These are phyloP conservation scores for Rutstroemia sp. DNA, from an alignment of 2,329 filamentous ascomycete genomes.

Conservation along the genomic window DNA sequence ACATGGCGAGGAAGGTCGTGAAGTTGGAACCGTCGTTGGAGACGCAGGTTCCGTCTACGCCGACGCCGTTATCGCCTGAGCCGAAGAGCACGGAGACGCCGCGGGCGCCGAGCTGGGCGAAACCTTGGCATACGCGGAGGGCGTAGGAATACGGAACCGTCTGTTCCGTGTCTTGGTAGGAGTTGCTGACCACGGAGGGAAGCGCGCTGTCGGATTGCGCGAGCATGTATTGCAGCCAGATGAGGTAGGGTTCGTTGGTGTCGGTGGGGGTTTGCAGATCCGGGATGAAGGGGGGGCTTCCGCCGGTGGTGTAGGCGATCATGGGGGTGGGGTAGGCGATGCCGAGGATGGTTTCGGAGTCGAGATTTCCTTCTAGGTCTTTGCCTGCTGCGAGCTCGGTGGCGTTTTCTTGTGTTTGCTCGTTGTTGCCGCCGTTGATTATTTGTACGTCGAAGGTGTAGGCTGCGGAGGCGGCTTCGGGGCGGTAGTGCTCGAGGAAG, in stretches of 20 bases:
- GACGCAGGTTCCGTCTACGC: constrained; percentile 29
- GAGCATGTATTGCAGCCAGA: constrained; percentile 45
- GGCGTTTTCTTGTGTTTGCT: constrained; percentile 12
- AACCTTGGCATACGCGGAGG: constrained; percentile 42
- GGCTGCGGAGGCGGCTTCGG: constrained; percentile 12
- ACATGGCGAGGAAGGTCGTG: constrained; percentile 49
- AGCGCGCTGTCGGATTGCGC: constrained; percentile 33
- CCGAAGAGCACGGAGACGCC: constrained; percentile 45
- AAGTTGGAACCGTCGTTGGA: constrained; percentile 50
- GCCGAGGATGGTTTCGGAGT: constrained; percentile 46
- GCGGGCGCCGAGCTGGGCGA: constrained; percentile 44
- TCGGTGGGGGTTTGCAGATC: constrained; percentile 28
- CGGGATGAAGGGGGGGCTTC: constrained; percentile 43
- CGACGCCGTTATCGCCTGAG: constrained; percentile 44
- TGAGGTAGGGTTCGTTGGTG: constrained; percentile 48
- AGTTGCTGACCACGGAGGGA: constrained; percentile 49
- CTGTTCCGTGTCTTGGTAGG: constrained; percentile 51
- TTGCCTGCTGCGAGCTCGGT: constrained; percentile 12
- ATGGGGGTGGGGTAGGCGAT: constrained; percentile 46
- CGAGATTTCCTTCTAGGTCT: constrained; percentile 45
- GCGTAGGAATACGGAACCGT: constrained; percentile 46
- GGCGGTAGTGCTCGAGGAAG: constrained; percentile 19
- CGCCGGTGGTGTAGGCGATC: constrained; percentile 47
- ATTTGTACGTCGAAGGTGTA: constrained; percentile 8
- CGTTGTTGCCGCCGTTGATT: constrained; percentile 10